Evolutionary conservation across 352 stramenopile species (phyloP), one percentile per base, ranked within the genome.

Genomic region (Halophytophthora polymorphica): DNA sequence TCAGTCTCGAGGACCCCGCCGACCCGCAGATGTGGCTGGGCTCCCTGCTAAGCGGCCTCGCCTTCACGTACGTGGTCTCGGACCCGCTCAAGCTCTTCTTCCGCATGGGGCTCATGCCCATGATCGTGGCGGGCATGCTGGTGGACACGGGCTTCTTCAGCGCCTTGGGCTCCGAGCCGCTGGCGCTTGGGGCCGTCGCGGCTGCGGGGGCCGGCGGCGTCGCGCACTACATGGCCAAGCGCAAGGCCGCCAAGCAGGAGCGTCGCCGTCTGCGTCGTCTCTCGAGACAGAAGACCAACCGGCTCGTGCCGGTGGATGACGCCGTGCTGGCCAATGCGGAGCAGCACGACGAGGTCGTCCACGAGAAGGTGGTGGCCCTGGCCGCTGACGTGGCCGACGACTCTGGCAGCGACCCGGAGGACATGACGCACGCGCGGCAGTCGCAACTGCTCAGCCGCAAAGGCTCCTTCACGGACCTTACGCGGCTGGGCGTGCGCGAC

Each of bases 51-150:
- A 78, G 57, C 2, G 77, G 77, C 1, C 29, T 88, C 6, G 70
- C 59, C 1, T 74, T 88, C 49, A 83, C 77, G 23, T 69, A 88
- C 45, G 45, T 83, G 11, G 61, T 90, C 13, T 76, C 73, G 22
- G 77, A 90, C 37, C 79, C 79, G 13, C 45, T 88, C 37, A 86
- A 83, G 61, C 67, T 88, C 41, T 82, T 88, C 47, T 79, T 88
- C 56, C 67, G 74, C 14, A 83, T 88, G 70, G 79, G 74, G 0
- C 45, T 90, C 12, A 79, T 90, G 70, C 77, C 77, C 6, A 75
- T 87, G 14, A 41, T 90, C 5, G 79, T 74, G 4, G 65, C 71
- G 2, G 69, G 69, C 10, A 55, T 90, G 6, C 45, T 90, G 0
- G 67, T 64, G 2, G 71, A 82, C 28, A 64, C 77, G 0, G 74